These are phyloP conservation scores for Chernovozyma aurita DNA, from an alignment of 1,139 yeast genomes.

Conservation along the genomic window DNA sequence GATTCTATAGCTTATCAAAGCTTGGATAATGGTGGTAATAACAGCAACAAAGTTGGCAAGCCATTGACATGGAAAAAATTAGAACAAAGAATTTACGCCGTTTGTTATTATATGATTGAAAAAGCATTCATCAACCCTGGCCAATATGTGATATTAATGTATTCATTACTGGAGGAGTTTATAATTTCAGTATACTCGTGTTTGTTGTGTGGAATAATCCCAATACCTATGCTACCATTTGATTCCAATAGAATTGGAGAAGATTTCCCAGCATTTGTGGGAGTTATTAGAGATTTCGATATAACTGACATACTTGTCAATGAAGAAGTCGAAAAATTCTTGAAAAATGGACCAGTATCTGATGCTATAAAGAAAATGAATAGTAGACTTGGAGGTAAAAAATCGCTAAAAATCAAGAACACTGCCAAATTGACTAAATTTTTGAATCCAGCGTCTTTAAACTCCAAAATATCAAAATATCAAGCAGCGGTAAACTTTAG, in stretches of 20 bases:
- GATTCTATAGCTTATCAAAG: slow-evolving; percentile 81
- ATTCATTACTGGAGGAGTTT: slow-evolving; percentile 84
- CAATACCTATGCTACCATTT: slow-evolving; percentile 76
- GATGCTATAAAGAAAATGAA: slow-evolving; percentile 58
- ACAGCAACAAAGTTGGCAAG: slow-evolving; percentile 30
- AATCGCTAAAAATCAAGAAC: slow-evolving; percentile 57
- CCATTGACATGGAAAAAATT: slow-evolving; percentile 82
- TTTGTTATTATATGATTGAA: slow-evolving; percentile 53
- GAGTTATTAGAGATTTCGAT: slow-evolving; percentile 64
- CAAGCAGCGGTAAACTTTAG: slow-evolving; percentile 42
- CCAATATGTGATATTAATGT: slow-evolving; percentile 73
- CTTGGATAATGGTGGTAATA: slow-evolving; percentile 51
- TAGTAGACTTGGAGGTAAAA: slow-evolving; percentile 28
- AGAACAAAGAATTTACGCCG: slow-evolving; percentile 71
- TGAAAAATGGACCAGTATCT: slow-evolving; percentile 67
- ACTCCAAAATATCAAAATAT: slow-evolving; percentile 40
- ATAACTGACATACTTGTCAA: slow-evolving; percentile 74
- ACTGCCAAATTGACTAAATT: slow-evolving; percentile 63
- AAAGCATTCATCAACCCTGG: slow-evolving; percentile 59
- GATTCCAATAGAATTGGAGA: slow-evolving; percentile 68
- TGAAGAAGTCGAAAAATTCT: slow-evolving; percentile 64
- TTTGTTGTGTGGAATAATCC: slow-evolving; percentile 71
- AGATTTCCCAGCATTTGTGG: slow-evolving; percentile 67
- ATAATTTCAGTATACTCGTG: slow-evolving; percentile 84
- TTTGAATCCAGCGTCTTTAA: slow-evolving; percentile 38